A percentile compares a stretch with the other conserved stretches of the same genome.
phyloP scores from a whole-genome alignment of 768 basidiomycete genomes.

The Wakefieldia striispora region DNA sequence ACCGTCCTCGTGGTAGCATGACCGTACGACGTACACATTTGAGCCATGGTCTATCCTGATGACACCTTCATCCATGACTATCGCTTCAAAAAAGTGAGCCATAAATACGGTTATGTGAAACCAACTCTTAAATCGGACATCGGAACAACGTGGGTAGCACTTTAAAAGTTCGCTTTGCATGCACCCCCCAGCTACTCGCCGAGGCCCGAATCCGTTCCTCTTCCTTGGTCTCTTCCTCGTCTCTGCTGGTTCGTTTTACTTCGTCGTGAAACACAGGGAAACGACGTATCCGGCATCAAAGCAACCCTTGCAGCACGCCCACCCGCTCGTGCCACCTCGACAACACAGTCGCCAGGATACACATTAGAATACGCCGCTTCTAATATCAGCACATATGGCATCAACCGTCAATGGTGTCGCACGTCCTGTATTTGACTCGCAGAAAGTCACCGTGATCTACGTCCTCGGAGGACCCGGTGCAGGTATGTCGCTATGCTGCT shows the following conservation, averaged over 20 bases:
- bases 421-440: constrained; percentile 52
- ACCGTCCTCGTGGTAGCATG: constrained; percentile 62
- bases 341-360: constrained; percentile 32
- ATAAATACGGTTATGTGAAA: too few relatives aligned
- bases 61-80: constrained; percentile 44
- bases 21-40: constrained; percentile 58
- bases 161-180: constrained; percentile 7
- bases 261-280: constrained; percentile 55
- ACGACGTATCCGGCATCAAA: constrained; percentile 56
- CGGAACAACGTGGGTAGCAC: too few relatives aligned
- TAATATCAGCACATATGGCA: constrained; percentile 14
- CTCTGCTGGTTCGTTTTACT: constrained; percentile 58
- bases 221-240: constrained; percentile 54
- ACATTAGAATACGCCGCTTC: constrained; percentile 5
- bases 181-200: constrained; percentile 21
- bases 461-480: constrained; percentile 98
- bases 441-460: constrained; percentile 84
- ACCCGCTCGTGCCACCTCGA: constrained; percentile 63
- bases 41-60: constrained; percentile 58
- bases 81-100: too few relatives aligned
- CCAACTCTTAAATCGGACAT: too few relatives aligned
- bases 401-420: constrained; percentile 6
- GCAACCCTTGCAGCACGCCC: constrained; percentile 59
- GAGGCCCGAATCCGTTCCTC: constrained; percentile 60
- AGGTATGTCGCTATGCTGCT: constrained; percentile 45